A percentile compares a stretch with the other conserved stretches of the same genome.
These are phyloP conservation scores for Phialocephala subalpina DNA, from an alignment of 2,329 filamentous ascomycete genomes.

Conservation along the genomic window DNA sequence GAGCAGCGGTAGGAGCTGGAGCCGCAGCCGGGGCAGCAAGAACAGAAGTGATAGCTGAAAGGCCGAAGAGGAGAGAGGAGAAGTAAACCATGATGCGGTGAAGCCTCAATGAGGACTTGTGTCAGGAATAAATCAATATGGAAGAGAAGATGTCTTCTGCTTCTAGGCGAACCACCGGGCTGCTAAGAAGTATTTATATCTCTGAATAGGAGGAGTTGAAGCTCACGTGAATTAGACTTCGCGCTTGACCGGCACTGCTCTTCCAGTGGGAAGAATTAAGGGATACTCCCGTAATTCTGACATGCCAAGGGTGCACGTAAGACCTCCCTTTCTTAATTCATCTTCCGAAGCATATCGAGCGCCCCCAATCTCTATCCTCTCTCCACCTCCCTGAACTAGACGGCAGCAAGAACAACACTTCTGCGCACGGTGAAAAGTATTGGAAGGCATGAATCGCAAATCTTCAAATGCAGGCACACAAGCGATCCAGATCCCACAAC, in stretches of 20 bases:
- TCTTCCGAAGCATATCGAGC: not conserved
- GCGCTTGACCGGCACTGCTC: not conserved
- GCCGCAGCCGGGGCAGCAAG: conserved; percentile 14
- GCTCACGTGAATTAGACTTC: too few species aligned
- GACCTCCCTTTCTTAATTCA: not conserved
- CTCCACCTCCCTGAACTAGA: not conserved
- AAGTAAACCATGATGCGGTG: conserved; percentile 14
- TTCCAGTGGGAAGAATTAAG: not conserved
- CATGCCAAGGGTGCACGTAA: not conserved
- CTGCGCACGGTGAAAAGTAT: not conserved
- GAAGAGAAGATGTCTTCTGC: not conserved
- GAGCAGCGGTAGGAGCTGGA: conserved; percentile 24
- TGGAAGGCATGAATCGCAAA: not conserved
- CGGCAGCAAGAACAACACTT: not conserved
- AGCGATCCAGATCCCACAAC: not conserved
- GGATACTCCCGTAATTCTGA: not conserved
- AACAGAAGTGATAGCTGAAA: not conserved
- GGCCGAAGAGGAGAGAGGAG: not conserved
- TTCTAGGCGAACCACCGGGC: not conserved
- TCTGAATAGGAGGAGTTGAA: too few species aligned
- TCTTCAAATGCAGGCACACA: not conserved
- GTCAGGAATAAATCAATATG: not conserved
- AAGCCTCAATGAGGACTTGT: not conserved
- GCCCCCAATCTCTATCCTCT: not conserved
- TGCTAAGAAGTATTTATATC: not conserved